Evolutionary conservation across 2,329 filamentous ascomycete genomes (phyloP), one percentile per base, ranked within the genome.

Genomic region (Ceratocystis cacaofunesta): DNA sequence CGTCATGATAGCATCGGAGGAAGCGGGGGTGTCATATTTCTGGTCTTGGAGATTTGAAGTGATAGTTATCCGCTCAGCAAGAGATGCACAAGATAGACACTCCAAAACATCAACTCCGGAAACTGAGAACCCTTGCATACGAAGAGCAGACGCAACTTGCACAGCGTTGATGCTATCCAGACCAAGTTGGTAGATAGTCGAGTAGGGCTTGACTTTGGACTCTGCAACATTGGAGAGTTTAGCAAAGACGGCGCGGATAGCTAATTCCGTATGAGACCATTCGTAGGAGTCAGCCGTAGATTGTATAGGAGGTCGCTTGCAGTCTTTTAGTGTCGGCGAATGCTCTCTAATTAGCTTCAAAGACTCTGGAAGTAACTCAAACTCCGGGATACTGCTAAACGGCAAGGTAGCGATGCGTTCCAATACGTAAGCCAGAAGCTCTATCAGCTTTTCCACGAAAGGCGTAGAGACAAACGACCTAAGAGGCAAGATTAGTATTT

Each of bases 121-220:
- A 0, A 91, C 74, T 1, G 73, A 71, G 48, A 85, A 76, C 0
- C 85, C 85, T 19, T 79, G 71, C 48, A 79, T 81, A 19, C 87
- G 83, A 17, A 96, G 77, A 30, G 80, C 76, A 1, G 83, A 80
- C 0, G 90, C 89, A 8, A 96, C 78, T 71, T 96, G 91, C 4
- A 86, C 81, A 0, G 90, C 89, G 68, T 88, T 92, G 71, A 97
- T 94, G 72, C 92, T 96, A 74, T 96, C 92, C 2, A 96, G 77
- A 0, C 92, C 92, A n/a, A 96, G 82, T 66, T 88, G 85, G 70
- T 92, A 95, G 61, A 97, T 90, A 0, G 89, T 90, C 0, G 85
- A 90, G 8, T 80, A 72, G 12, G 78, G 79, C 2, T 72, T 70
- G 60, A 96, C 85, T 0, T 75, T 76, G 0, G 77, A 70, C 1